Conservation (phyloP, 345 rosid genomes). For the Syzygium aqueum region DNA sequence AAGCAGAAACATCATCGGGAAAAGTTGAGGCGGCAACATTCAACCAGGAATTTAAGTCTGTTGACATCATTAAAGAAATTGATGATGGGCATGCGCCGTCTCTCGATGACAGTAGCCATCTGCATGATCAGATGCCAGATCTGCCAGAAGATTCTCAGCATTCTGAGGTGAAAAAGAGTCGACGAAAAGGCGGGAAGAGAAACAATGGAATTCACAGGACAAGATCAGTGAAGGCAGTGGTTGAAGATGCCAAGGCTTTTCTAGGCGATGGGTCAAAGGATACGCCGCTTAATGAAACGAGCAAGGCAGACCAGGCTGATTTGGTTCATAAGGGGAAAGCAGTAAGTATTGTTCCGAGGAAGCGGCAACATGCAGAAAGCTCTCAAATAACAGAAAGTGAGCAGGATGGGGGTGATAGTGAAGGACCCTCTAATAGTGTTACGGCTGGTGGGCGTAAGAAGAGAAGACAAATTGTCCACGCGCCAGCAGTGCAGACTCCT, state of each 20-base stretch:
- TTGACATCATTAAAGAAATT: slow-evolving; percentile 9
- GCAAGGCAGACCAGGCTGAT: slow-evolving; percentile 26
- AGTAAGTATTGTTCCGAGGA: slow-evolving; percentile 27
- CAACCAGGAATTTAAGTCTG: slow-evolving; percentile 21
- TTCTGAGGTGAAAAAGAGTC: slow-evolving; percentile 33
- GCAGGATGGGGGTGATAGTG: slow-evolving; percentile 54
- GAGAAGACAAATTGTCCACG: slow-evolving; percentile 33
- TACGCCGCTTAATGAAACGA: slow-evolving; percentile 8
- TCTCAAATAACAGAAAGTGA: slow-evolving; percentile 34
- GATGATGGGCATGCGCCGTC: slow-evolving; percentile 35
- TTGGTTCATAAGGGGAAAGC: slow-evolving; percentile 23
- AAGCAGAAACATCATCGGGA: slow-evolving; percentile 10
- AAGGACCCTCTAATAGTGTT: slow-evolving; percentile 54
- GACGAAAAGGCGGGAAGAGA: slow-evolving; percentile 35
- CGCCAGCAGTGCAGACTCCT: slow-evolving; percentile 30
- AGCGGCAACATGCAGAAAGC: slow-evolving; percentile 37
- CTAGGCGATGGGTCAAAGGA: slow-evolving; percentile 30
- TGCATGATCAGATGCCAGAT: slow-evolving; percentile 38
- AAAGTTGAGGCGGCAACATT: slow-evolving; percentile 8
- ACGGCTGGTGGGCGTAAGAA: slow-evolving; percentile 56
- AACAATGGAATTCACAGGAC: slow-evolving; percentile 37
- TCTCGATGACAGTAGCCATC: slow-evolving; percentile 39
- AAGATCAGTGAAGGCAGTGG: slow-evolving; percentile 37
- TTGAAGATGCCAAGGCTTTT: slow-evolving; percentile 48
- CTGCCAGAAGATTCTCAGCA: slow-evolving; percentile 47